Base-by-base conservation (phyloP, 495 filamentous ascomycete species). In the Mycothermus thermophilus region DNA sequence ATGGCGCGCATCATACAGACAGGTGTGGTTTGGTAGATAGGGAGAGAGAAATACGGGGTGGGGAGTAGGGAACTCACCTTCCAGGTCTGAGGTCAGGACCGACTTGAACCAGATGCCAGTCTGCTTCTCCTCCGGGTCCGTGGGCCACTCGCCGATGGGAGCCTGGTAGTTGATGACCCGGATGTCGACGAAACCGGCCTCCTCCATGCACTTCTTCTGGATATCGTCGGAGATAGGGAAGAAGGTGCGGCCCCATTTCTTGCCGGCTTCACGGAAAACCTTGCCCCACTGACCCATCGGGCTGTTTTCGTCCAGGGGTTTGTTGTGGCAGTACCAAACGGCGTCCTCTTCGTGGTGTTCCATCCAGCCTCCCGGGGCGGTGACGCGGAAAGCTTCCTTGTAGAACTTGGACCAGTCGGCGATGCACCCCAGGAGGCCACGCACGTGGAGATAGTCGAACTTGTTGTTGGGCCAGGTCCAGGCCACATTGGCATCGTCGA, bases 71-170 rank as follows among this genome's bases (percentile, higher is more conserved):
- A 32, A 32, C 37, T 1, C 12, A 33, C 37, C 37, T 4, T 38
- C 30, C 18, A 43, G 18, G 18, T 43, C 40, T 1, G 24, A 14
- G 0, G 33, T 24, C 3, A 34, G 1, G 11, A 25, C 35, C 11
- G 28, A 9, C 35, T 25, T 34, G 2, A 31, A 15, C 20, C 15
- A 63, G 18, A 51, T 30, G 17, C 77, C 75, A 18, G 32, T 23
- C 21, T 59, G 52, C 31, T 63, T 71, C 25, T 69, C 32, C n/a
- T 56, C 59, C 8, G 55, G 56, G 41, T 82, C 69, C 30, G 59
- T 59, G 0, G 75, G 62, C 75, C 73, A 77, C 7, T 64, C 54
- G 19, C 74, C 77, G 6, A 62, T 52, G 3, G 77, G 77, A 17
- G 69, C 54, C 45, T 74, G 73, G 40, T 65, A 67, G 12, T 37